A percentile compares a stretch with the other conserved stretches of the same genome.
Conservation (phyloP, 345 rosid species). For the Adansonia digitata region DNA sequence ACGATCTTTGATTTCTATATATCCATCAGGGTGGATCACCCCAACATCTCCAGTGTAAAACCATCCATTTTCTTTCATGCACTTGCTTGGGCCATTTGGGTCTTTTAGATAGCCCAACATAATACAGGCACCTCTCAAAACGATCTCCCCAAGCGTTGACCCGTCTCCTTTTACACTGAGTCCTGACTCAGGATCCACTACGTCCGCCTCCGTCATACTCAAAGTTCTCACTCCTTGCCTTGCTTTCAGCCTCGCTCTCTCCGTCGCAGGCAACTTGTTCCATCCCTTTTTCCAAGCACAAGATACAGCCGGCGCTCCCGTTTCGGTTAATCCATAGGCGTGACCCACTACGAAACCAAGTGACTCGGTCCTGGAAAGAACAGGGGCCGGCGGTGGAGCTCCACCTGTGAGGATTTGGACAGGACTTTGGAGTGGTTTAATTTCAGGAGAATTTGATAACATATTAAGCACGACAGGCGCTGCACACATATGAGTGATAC, state of each 20-base stretch:
- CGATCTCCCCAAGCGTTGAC: constrained; percentile 55
- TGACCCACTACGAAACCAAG: constrained; percentile 67
- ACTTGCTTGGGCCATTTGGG: constrained; percentile 40
- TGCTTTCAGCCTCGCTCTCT: constrained; percentile 57
- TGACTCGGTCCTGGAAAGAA: constrained; percentile 55
- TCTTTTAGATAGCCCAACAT: constrained; percentile 82
- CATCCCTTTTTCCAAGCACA: constrained; percentile 79
- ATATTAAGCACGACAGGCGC: constrained; percentile 85
- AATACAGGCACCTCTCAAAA: constrained; percentile 54
- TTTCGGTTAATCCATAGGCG: constrained; percentile 72
- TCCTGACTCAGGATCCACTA: constrained; percentile 45
- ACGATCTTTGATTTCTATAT: constrained; percentile 62
- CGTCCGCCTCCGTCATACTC: constrained; percentile 44
- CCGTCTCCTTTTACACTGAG: constrained; percentile 56
- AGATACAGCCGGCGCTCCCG: constrained; percentile 52
- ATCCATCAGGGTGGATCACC: constrained; percentile 64
- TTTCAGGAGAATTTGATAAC: constrained; percentile 38
- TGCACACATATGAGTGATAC: constrained; percentile 88
- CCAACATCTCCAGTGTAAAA: constrained; percentile 49
- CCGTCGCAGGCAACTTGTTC: constrained; percentile 50
- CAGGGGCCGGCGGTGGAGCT: constrained; percentile 75
- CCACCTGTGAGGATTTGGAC: constrained; percentile 71
- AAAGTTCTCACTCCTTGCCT: constrained; percentile 63
- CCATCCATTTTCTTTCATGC: constrained; percentile 32
- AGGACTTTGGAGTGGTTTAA: constrained; percentile 32